Evolutionary conservation across 306 rosid species (phyloP), one percentile per base, ranked within the genome.

Genomic region (Cucurbita pepo): DNA sequence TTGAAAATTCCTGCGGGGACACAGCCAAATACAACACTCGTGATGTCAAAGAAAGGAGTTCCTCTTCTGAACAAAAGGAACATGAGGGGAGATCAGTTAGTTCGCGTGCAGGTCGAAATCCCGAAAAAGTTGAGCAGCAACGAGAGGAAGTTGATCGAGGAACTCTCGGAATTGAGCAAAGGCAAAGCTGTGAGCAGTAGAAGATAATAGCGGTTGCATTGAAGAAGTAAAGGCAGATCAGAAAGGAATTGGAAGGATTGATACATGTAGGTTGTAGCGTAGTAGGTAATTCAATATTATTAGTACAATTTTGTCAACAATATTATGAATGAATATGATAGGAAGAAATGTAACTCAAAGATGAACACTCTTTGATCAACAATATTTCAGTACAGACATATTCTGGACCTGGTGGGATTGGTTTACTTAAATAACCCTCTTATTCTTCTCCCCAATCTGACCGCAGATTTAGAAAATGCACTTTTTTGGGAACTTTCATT

Each of bases 41-140:
- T 94, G 66, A 94, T 94, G 97, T 89, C 95, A 15, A 89, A 87
- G 91, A 91, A 94, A 81, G 99, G 99, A 55, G 99, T 94, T 56
- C 99, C 99, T 3, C 53, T 85, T 56, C 87, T 94, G 71, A 94
- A 94, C 62, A 94, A 89, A 75, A 89, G 80, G 83, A 94, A 88
- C 21, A 79, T 89, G 90, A 89, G 99, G 77, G 99, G 99, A 11
- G 99, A 94, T 79, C 99, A 94, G 78, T 87, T 94, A 81, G 99
- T 94, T 15, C 86, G 95, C 0, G 99, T 94, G 78, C 99, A 94
- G 89, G 95, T 94, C 48, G 99, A 94, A 79, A 94, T 94, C 63
- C 99, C 99, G 7, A 94, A 94, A 75, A 85, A 85, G 79, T 63
- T 94, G 64, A 89, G 90, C 89, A 77, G 62, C 21, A 95, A 89